Evolutionary conservation across 163 green algal genomes (phyloP), one percentile per base, ranked within the genome.

Genomic region (Chlamydomonas reinhardtii): DNA sequence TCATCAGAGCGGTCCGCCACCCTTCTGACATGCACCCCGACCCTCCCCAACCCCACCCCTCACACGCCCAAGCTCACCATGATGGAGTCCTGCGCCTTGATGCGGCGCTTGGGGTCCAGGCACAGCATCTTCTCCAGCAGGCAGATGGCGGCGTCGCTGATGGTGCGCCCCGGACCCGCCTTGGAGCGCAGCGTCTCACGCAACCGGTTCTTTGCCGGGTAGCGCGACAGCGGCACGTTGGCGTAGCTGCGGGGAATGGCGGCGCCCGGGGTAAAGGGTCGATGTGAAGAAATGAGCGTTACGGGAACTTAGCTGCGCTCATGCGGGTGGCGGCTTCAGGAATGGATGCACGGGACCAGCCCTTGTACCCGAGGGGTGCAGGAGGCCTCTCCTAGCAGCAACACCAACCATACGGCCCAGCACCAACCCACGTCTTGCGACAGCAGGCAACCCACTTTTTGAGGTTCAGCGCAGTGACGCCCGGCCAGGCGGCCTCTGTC

Each of bases 111-210:
- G 12, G 96, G 96, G 83, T 98, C 91, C 22, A 97, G 84, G 14
- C 73, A 61, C 68, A 98, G 93, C 92, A 98, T 91, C 32, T 86
- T 86, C 37, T 94, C 85, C 82, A 98, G 84, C 83, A 98, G 93
- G 73, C 92, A 77, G 29, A 98, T 70, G 11, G 95, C 95, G 25
- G 91, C 73, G 8, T 83, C 64, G 56, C 92, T 89, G 24, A 94
- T 74, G 31, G 43, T 52, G 62, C 31, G 61, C 34, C 74, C 74
- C 62, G 64, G 16, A 1, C 16, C 61, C 12, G 65, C 39, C 70
- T 82, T 84, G 74, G 82, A 39, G 22, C 37, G 37, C 17, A 92
- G 61, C 66, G 74, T 90, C 56, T 87, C 29, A 31, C 86, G 73
- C 72, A 92, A 83, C 74, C 88, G 61, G 52, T 84, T 71, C 39